These are phyloP conservation scores for Solanum piurae DNA, from an alignment of 257 asterid species.

Conservation along the genomic window DNA sequence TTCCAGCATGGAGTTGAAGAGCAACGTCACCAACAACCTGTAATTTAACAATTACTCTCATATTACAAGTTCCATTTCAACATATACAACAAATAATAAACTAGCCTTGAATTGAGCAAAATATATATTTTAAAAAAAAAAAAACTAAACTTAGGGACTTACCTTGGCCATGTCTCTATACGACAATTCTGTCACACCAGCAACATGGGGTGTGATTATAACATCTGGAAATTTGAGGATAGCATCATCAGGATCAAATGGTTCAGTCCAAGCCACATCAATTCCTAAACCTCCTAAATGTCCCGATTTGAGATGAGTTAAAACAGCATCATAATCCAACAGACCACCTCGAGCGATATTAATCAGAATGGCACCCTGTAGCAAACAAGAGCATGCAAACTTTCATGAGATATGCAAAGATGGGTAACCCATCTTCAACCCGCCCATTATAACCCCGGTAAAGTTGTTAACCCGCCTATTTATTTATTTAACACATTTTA, in stretches of 20 bases:
- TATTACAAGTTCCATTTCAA: background rate
- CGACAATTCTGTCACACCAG: conserved; percentile 73
- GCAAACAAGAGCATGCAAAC: background rate
- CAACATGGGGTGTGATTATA: conserved; percentile 87
- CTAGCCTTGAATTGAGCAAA: background rate
- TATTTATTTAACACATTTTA: background rate
- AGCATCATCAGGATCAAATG: conserved; percentile 82
- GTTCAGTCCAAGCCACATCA: conserved; percentile 95
- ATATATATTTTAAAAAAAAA: background rate
- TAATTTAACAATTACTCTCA: background rate
- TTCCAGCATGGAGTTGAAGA: conserved; percentile 55
- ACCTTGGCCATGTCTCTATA: conserved; percentile 78
- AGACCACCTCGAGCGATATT: conserved; percentile 90
- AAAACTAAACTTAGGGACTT: background rate
- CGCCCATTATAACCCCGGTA: background rate
- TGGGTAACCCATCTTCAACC: background rate
- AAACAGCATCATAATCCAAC: conserved; percentile 66
- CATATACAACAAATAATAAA: background rate
- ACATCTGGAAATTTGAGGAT: conserved; percentile 72
- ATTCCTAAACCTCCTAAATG: conserved; percentile 95
- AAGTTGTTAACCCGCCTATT: background rate
- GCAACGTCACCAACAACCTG: conserved; percentile 88
- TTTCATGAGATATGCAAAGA: no score
- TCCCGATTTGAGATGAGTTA: conserved; percentile 55
- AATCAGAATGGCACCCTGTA: conserved; percentile 67